These are phyloP conservation scores for Prunus mume DNA, from an alignment of 306 rosid genomes.

Conservation along the genomic window DNA sequence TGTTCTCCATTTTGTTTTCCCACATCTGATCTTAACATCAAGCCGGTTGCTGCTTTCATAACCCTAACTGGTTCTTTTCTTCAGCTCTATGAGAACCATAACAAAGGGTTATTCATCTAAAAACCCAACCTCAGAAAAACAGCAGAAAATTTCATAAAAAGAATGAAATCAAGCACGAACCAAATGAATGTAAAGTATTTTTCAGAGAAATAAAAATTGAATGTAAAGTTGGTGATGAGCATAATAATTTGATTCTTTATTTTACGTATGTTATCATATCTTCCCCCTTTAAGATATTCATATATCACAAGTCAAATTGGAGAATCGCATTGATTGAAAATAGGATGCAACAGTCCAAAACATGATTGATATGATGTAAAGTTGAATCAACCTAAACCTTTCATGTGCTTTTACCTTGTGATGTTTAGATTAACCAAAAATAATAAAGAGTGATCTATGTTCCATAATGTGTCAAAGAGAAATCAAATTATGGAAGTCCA, in stretches of 20 bases:
- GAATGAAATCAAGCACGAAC: neutral
- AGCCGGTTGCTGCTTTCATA: neutral
- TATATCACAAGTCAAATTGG: neutral
- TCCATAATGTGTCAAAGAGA: neutral
- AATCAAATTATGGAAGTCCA: neutral
- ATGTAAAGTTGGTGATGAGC: neutral
- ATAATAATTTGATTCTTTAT: neutral
- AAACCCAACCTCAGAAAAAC: neutral
- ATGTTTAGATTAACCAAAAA: neutral
- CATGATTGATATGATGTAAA: neutral
- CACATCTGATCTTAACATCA: neutral
- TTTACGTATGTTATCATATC: too few species aligned
- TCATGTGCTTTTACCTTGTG: neutral
- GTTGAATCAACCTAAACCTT: neutral
- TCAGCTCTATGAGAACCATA: neutral
- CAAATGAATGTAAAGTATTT: neutral
- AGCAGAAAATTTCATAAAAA: neutral
- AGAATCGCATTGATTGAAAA: neutral
- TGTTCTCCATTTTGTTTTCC: neutral
- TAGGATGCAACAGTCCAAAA: neutral
- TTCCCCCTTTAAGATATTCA: too few species aligned
- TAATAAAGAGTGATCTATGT: neutral
- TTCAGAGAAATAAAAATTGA: neutral
- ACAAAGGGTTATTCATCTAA: neutral
- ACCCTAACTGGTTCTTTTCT: neutral